phyloP scores from a whole-genome alignment of 1,139 yeast genomes.

The Saccharomyces hybrid region DNA sequence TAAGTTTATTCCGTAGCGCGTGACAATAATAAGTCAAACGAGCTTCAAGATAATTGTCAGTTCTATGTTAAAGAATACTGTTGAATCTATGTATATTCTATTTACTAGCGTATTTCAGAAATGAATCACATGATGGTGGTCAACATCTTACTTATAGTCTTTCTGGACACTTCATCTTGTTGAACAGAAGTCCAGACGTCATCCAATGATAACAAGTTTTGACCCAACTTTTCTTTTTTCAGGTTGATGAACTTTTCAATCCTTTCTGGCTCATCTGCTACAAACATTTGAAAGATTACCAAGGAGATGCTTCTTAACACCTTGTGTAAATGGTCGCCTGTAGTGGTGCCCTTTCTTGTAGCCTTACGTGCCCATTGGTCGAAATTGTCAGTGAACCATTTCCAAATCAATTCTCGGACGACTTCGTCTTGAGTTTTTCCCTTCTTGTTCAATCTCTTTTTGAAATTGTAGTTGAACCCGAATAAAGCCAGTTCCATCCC shows the following conservation, averaged over 20 bases:
- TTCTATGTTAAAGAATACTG: background rate
- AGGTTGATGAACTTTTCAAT: conserved; percentile 32
- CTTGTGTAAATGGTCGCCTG: conserved; percentile 32
- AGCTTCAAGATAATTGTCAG: background rate
- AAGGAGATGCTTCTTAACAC: conserved; percentile 38
- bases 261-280: conserved; percentile 29
- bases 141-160: background rate
- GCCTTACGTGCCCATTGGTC: conserved; percentile 44
- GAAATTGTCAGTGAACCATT: conserved; percentile 48
- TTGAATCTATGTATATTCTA: background rate
- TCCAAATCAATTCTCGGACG: conserved; percentile 35
- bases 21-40: background rate
- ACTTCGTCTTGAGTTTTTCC: background rate
- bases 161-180: background rate
- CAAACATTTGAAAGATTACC: conserved; percentile 39
- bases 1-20: background rate
- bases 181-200: background rate
- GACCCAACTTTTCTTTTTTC: conserved; percentile 26
- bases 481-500: conserved; percentile 48
- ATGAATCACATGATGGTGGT: background rate
- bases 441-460: conserved; percentile 11
- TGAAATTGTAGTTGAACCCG: conserved; percentile 38
- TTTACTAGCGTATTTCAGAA: background rate
- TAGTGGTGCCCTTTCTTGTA: conserved; percentile 39
- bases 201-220: conserved; percentile 2